Evolutionary conservation across 1,284 basidiomycete species (phyloP), one percentile per base, ranked within the genome.

Genomic region (Papiliotrema flavescens): DNA sequence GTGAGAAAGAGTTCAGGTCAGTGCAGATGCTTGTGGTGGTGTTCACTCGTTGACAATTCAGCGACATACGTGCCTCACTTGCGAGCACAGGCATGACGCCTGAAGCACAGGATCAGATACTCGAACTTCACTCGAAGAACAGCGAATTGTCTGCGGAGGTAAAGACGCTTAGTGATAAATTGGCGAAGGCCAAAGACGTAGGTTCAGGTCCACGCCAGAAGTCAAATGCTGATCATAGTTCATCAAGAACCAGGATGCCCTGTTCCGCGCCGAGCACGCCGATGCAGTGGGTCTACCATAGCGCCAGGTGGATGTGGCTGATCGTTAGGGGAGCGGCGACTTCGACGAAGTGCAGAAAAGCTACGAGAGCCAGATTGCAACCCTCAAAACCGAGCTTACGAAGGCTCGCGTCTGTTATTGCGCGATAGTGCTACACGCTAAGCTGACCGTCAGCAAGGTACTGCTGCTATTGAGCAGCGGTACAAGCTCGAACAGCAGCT

Each of bases 191-290:
- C 3, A 86, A 85, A 64, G 80, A 81, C 62, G 89, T 90, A 67
- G 56, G 80, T 70, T 6, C 9, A 47, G 26, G 49, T 22, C 13
- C 17, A 22, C 13, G 9, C 28, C 19, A 15, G 8, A 34, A 32
- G 6, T 14, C 13, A 8, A 13, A 15, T 32, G 45, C n/a, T 43
- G n/a, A 39, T 17, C 17, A 24, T 64, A 91, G 87, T 93, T 95
- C 74, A 93, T 96, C 79, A 90, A 90, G 74, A 82, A 86, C 50
- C 93, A 96, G 74, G 91, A 95, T 78, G 89, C 89, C 63, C 79
- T 91, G 32, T 87, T 69, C 56, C 56, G 59, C 36, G 64, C 61
- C 28, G 59, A 64, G 32, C 53, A 61, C 32, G 51, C 61, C 13
- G 62, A 56, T 22, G 36, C 51, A 20, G 66, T 69, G 32, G 35